A percentile compares a stretch with the other conserved stretches of the same genome.
Conservation (phyloP, 2,329 filamentous ascomycete species). For the Aspergillus chevalieri region DNA sequence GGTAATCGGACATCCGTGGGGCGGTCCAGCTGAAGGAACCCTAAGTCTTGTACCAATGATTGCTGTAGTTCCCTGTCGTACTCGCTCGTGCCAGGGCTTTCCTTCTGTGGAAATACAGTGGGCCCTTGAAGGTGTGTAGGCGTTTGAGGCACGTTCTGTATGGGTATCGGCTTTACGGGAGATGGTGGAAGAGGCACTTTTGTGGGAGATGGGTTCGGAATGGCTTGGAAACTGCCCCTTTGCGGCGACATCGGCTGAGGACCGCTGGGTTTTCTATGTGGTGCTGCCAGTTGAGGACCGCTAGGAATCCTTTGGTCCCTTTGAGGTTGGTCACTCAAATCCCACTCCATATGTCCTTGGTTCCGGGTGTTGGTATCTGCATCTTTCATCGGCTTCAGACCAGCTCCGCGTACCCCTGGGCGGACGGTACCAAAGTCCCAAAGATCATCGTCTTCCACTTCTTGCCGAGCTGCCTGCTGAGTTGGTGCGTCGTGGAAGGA, state of each 20-base stretch:
- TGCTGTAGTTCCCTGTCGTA: conserved; percentile 39
- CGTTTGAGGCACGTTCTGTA: conserved; percentile 46
- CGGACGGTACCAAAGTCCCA: conserved; percentile 98
- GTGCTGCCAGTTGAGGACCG: not conserved
- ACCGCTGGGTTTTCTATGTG: conserved; percentile 22
- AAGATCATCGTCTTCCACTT: conserved; percentile 35
- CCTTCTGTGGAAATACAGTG: conserved; percentile 22
- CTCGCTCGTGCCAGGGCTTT: conserved; percentile 33
- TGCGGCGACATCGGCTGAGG: conserved; percentile 53
- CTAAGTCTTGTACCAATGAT: conserved; percentile 36
- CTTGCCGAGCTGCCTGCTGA: conserved; percentile 42
- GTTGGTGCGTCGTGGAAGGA: conserved; percentile 38
- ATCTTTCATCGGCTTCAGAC: conserved; percentile 69
- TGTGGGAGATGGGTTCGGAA: conserved; percentile 46
- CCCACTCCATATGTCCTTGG: conserved; percentile 32
- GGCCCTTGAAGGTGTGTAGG: conserved; percentile 43
- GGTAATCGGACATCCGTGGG: conserved; percentile 16
- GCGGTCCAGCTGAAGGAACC: conserved; percentile 32
- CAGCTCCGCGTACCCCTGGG: conserved; percentile 62
- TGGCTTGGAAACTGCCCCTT: conserved; percentile 33
- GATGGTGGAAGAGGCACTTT: conserved; percentile 58
- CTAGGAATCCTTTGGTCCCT: conserved; percentile 20
- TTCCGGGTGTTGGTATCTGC: conserved; percentile 71
- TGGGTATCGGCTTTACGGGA: conserved; percentile 48
- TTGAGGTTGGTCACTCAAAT: conserved; percentile 21